phyloP scores from a whole-genome alignment of 441 rosid species.

The Aquilaria agallochum region DNA sequence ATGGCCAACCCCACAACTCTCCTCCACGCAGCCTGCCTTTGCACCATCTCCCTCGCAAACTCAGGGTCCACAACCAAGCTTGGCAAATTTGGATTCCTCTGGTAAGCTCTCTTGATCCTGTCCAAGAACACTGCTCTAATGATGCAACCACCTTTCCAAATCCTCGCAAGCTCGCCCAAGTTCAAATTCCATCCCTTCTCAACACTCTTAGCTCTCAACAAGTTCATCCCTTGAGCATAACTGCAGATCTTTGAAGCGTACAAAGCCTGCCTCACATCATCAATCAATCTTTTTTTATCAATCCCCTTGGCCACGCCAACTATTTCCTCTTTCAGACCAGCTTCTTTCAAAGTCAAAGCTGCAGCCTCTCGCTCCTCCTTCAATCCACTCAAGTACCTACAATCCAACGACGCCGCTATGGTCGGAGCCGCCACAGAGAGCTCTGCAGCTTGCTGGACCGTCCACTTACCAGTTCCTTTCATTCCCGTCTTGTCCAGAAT shows the following conservation, averaged over 20 bases:
- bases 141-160: slow-evolving; percentile 98
- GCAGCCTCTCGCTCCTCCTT: slow-evolving; percentile 86
- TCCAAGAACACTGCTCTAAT: slow-evolving; percentile 94
- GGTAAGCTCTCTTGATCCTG: slow-evolving; percentile 92
- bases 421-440: slow-evolving; percentile 96
- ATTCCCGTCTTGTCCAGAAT: slow-evolving; percentile 94
- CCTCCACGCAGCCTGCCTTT: slow-evolving; percentile 98
- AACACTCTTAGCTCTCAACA: slow-evolving; percentile 83
- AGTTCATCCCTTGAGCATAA: slow-evolving; percentile 93
- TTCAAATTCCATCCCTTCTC: slow-evolving; percentile 82
- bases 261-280: slow-evolving; percentile 93
- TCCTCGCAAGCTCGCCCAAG: slow-evolving; percentile 82
- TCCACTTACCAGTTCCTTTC: slow-evolving; percentile 99
- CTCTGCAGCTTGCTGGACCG: slow-evolving; percentile 96
- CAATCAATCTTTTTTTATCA: slow-evolving; percentile 84
- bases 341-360: slow-evolving; percentile 49
- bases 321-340: slow-evolving; percentile 75
- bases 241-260: slow-evolving; percentile 93
- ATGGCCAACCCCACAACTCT: slow-evolving; percentile 88
- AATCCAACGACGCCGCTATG: slow-evolving; percentile 87
- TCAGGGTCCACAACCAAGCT: slow-evolving; percentile 91
- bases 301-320: slow-evolving; percentile 33
- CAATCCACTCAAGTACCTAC: slow-evolving; percentile 83
- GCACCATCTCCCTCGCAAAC: slow-evolving; percentile 94
- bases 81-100: slow-evolving; percentile 79